These are phyloP conservation scores for Canavalia ensiformis DNA, from an alignment of 306 rosid genomes.

Conservation along the genomic window DNA sequence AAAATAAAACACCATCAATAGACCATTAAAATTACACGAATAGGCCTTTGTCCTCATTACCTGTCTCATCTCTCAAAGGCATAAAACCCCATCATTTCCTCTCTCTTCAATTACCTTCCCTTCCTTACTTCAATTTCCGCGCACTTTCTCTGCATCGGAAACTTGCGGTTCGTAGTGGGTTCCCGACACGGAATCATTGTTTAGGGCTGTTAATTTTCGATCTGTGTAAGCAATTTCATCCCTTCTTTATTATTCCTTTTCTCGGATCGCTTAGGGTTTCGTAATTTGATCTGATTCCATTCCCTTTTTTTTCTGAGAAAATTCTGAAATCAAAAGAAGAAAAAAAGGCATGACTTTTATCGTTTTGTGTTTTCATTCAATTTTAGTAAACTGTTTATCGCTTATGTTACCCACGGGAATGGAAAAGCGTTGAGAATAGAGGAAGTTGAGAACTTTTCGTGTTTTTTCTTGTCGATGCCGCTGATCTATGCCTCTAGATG, in stretches of 20 bases:
- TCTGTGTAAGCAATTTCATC: conserved; percentile 9
- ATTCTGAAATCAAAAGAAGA: neutral
- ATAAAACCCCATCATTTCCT: conserved; percentile 9
- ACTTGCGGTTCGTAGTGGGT: neutral
- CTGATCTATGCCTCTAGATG: neutral
- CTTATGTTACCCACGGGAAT: neutral
- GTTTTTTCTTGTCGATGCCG: neutral
- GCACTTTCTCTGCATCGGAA: neutral
- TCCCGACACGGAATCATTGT: conserved; percentile 1
- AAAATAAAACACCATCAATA: no score
- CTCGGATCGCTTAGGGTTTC: conserved; percentile 37
- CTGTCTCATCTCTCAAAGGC: neutral
- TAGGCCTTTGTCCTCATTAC: no score
- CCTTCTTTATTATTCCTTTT: neutral
- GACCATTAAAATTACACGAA: no score
- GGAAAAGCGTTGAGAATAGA: neutral
- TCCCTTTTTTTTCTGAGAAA: neutral
- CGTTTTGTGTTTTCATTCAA: neutral
- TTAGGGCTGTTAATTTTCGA: neutral
- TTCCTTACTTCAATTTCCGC: neutral
- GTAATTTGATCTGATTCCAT: neutral
- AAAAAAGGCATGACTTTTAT: neutral
- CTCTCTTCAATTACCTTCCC: neutral
- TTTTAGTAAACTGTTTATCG: neutral
- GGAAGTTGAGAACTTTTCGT: conserved; percentile 1